Evolutionary conservation across 441 rosid species (phyloP).

Genomic region (Isatis lusitanica): DNA sequence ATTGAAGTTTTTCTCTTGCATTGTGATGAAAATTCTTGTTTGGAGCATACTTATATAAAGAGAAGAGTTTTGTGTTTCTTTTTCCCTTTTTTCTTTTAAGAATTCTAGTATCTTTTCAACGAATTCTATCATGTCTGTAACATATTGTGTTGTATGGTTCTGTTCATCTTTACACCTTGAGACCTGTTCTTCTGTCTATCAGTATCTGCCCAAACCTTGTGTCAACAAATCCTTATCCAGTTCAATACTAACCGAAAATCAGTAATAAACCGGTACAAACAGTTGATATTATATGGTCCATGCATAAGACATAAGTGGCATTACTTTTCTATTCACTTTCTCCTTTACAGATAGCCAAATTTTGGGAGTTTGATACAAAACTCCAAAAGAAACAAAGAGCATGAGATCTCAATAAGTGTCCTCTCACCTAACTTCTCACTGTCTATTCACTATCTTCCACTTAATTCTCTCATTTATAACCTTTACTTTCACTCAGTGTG

Average conservation of each 20-base stretch:
- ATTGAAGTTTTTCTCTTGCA: neutral
- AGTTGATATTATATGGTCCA: slow-evolving; percentile 20
- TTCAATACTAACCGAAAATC: neutral
- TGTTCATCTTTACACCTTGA: slow-evolving; percentile 5
- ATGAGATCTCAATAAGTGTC: slow-evolving; percentile 36
- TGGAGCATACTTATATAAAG: slow-evolving; percentile 12
- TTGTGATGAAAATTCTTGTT: slow-evolving; percentile 18
- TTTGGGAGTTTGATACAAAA: slow-evolving; percentile 9
- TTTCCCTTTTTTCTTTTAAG: neutral
- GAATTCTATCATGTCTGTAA: neutral
- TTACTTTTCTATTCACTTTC: slow-evolving; percentile 18
- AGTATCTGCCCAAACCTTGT: neutral
- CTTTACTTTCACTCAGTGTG: slow-evolving; percentile 29
- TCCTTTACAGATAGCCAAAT: slow-evolving; percentile 1
- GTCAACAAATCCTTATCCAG: neutral
- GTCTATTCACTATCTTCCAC: slow-evolving; percentile 25
- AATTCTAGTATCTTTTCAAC: neutral
- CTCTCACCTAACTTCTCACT: slow-evolving; percentile 26
- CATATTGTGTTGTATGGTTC: slow-evolving; percentile 1
- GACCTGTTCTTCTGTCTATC: neutral
- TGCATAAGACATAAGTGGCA: slow-evolving; percentile 21
- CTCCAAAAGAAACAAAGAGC: slow-evolving; percentile 20
- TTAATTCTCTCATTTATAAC: slow-evolving; percentile 29
- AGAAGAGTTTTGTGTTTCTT: neutral
- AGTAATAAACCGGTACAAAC: neutral